Base-by-base conservation (phyloP, 176 grass and related monocot genomes). In the Aegilops speltoides region DNA sequence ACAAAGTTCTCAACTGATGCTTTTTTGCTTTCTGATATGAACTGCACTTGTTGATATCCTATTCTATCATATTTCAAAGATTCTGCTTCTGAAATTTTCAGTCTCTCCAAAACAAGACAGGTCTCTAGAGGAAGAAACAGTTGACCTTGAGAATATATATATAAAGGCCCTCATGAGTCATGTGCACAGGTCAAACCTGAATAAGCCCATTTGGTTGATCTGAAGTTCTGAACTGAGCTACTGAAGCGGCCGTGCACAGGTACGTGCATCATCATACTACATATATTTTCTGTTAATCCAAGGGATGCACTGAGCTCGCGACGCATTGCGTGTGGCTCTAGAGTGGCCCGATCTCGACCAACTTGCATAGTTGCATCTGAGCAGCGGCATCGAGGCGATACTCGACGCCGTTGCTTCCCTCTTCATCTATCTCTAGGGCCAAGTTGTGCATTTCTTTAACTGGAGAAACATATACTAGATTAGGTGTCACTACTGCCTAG, bases 81-180 rank as follows among this genome's bases (percentile, higher is more conserved):
- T 45, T 78, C 8, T 38, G 52, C 16, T 43, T 4, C 17, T 28
- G 9, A 68, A 6, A n/a, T 61, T 6, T 70, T 62, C 62, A 65
- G 50, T 25, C 25, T 71, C 48, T 71, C 6, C 13, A 2, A 31
- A 68, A 34, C 12, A 60, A 54, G 48, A 45, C 24, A 83, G 10
- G 24, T 14, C 84, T 79, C 12, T 50, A 26, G 33, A 60, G 15
- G 26, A 23, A 77, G 56, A 68, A 34, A 34, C 20, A 12, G 31
- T 85, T 80, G 81, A 84, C 75, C 37, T 68, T 17, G 20, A 6
- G 78, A 87, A 69, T 78, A 54, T 31, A 31, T 31, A 31, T 84
- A 22, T 6, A 63, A 15, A 12, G 16, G 31, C 66, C 66, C 32
- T 10, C 8, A 36, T 33, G 19, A 54, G 16, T 48, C 16, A 54